phyloP scores from a whole-genome alignment of 345 rosid genomes.

The Eucalyptus shirleyi region DNA sequence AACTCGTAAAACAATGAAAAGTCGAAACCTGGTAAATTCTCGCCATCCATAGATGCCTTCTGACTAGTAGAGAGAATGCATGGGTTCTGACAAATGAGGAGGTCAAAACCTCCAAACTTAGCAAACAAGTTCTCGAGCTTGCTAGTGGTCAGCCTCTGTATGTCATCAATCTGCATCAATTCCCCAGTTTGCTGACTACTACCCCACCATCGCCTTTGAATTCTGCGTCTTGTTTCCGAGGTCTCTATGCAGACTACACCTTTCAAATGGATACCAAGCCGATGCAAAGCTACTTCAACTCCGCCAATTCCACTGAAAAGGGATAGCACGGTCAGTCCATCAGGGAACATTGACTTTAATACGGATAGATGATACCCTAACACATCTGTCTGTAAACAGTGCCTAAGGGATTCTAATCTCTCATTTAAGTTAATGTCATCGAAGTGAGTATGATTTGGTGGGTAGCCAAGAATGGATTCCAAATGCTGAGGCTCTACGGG shows the following conservation, averaged over 20 bases:
- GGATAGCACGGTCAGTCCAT: slow-evolving; percentile 66
- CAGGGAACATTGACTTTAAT: slow-evolving; percentile 51
- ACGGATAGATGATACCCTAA: slow-evolving; percentile 83
- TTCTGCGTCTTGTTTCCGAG: slow-evolving; percentile 38
- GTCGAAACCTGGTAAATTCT: slow-evolving; percentile 24
- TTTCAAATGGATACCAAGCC: slow-evolving; percentile 62
- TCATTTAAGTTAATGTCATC: slow-evolving; percentile 22
- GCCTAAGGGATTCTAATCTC: slow-evolving; percentile 41
- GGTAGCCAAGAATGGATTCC: slow-evolving; percentile 79
- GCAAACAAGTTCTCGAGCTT: slow-evolving; percentile 32
- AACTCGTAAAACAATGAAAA: slow-evolving; percentile 57
- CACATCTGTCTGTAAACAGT: slow-evolving; percentile 74
- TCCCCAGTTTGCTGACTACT: slow-evolving; percentile 61
- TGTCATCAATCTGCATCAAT: slow-evolving; percentile 58
- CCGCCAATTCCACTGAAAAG: slow-evolving; percentile 78
- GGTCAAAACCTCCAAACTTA: slow-evolving; percentile 56
- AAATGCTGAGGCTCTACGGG: slow-evolving; percentile 48
- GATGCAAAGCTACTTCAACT: slow-evolving; percentile 49
- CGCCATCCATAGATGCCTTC: not conserved
- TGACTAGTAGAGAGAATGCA: slow-evolving; percentile 11
- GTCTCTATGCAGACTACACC: slow-evolving; percentile 62
- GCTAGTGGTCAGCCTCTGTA: slow-evolving; percentile 43
- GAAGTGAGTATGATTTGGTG: slow-evolving; percentile 40
- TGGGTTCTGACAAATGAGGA: slow-evolving; percentile 67
- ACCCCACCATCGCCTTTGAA: slow-evolving; percentile 71